These are phyloP conservation scores for Neonectria sp. DNA, from an alignment of 2,329 filamentous ascomycete species.

Conservation along the genomic window DNA sequence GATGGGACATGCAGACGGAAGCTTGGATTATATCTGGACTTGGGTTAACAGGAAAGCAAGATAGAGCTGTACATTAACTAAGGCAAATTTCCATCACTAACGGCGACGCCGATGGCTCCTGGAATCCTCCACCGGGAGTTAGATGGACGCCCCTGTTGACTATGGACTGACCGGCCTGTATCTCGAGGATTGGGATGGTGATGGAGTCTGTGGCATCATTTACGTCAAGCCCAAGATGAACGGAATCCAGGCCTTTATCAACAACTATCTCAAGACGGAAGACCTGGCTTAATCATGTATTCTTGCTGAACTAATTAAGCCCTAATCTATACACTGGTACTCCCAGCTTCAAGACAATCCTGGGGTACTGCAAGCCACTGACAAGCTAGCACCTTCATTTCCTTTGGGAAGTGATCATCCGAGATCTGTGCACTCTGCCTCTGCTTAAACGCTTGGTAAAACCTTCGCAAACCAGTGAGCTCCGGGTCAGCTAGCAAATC, in stretches of 20 bases:
- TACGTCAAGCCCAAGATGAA: constrained; percentile 47
- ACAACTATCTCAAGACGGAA: constrained; percentile 12
- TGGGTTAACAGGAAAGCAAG: neutral
- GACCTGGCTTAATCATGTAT: no score
- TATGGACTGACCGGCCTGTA: constrained; percentile 50
- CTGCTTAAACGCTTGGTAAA: constrained; percentile 28
- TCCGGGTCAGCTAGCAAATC: constrained; percentile 24
- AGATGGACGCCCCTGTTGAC: neutral
- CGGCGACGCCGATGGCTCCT: neutral
- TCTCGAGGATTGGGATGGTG: constrained; percentile 55
- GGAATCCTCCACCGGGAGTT: neutral
- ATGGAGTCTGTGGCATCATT: constrained; percentile 54
- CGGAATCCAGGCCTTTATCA: constrained; percentile 46
- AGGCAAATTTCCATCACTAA: neutral
- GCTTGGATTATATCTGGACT: constrained; percentile 22
- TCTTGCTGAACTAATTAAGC: no score
- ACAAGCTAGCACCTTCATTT: constrained; percentile 25
- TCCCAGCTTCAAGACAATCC: neutral
- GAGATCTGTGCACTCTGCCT: constrained; percentile 30
- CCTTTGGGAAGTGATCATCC: constrained; percentile 24
- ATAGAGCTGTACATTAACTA: neutral
- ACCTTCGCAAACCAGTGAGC: constrained; percentile 15
- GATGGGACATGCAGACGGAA: constrained; percentile 22
- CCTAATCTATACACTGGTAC: neutral
- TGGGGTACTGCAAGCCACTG: constrained; percentile 26